Base-by-base conservation (phyloP, 495 filamentous ascomycete genomes). In the Parathielavia hyrcaniae region DNA sequence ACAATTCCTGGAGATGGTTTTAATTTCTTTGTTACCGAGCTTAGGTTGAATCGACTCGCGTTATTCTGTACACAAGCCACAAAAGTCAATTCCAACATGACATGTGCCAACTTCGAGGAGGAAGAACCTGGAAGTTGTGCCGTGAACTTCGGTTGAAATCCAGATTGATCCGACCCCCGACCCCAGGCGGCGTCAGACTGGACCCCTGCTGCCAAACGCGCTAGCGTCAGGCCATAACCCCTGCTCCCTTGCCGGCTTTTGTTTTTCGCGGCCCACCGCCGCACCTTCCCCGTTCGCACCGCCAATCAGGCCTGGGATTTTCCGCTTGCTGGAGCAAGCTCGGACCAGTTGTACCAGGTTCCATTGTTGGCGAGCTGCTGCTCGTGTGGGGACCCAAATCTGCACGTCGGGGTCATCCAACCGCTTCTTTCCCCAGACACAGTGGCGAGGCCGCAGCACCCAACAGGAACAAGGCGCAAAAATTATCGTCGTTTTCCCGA, bases 391-490 rank as follows among this genome's bases (percentile, higher is more conserved):
- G 54, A 44, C 53, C 56, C 60, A 59, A 55, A 55, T 62, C 60
- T 62, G 60, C 56, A 62, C 19, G 55, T 62, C 50, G 60, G 55
- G 51, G 26, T 62, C 55, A 58, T 62, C 60, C 57, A 58, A 54
- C 60, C 53, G 47, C 30, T 30, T 44, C 50, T 45, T 59, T 45
- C 48, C 57, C 61, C 61, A 63, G 57, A 59, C 50, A 30, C 6
- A 30, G 26, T n/a, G n/a, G 12, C 13, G 10, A n/a, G 12, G 17
- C 8, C 8, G 12, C 50, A 16, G 43, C 20, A 22, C 45, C 46
- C 47, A 58, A 49, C 35, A 14, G n/a, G 48, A 59, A 44, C 53
- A 59, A 34, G 61, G 46, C 56, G 55, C 55, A 58, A 63, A 63
- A 59, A 55, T 63, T 63, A 46, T 40, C 40, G 16, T 40, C 46